phyloP scores from a whole-genome alignment of 1,284 basidiomycete species.

The Termitomyces sp. region DNA sequence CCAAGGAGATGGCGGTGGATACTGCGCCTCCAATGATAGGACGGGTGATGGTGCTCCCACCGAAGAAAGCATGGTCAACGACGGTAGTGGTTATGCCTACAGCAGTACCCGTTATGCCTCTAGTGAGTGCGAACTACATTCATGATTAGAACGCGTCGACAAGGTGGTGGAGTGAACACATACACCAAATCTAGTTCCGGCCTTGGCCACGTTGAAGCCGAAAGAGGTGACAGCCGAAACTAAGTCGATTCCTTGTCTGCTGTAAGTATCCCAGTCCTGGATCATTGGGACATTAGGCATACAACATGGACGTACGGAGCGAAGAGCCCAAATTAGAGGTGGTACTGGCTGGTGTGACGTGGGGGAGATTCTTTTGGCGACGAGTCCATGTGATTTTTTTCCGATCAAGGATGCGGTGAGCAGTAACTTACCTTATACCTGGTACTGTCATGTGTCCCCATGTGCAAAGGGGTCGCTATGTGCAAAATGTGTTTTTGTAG shows the following conservation, averaged over 20 bases:
- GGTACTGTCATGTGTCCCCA: too few relatives aligned
- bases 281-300: slow-evolving; percentile 24
- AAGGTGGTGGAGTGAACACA: slow-evolving; percentile 20
- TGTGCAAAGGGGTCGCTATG: too few relatives aligned
- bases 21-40: slow-evolving; percentile 54
- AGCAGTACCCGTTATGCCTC: slow-evolving; percentile 53
- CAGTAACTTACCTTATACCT: too few relatives aligned
- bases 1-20: slow-evolving; percentile 55
- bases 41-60: slow-evolving; percentile 51
- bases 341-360: background rate
- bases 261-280: slow-evolving; percentile 54
- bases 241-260: slow-evolving; percentile 56
- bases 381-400: background rate
- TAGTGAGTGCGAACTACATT: slow-evolving; percentile 60
- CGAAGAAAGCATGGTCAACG: slow-evolving; percentile 61
- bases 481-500: too few relatives aligned
- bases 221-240: slow-evolving; percentile 57
- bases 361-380: background rate
- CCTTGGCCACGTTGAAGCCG: slow-evolving; percentile 64
- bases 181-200: slow-evolving; percentile 63
- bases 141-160: slow-evolving; percentile 5
- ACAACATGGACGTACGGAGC: slow-evolving; percentile 12
- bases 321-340: background rate
- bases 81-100: slow-evolving; percentile 51
- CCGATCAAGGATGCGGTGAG: background rate